Conservation (phyloP, 1,139 yeast species). For the Scheffersomyces parashehatae region DNA sequence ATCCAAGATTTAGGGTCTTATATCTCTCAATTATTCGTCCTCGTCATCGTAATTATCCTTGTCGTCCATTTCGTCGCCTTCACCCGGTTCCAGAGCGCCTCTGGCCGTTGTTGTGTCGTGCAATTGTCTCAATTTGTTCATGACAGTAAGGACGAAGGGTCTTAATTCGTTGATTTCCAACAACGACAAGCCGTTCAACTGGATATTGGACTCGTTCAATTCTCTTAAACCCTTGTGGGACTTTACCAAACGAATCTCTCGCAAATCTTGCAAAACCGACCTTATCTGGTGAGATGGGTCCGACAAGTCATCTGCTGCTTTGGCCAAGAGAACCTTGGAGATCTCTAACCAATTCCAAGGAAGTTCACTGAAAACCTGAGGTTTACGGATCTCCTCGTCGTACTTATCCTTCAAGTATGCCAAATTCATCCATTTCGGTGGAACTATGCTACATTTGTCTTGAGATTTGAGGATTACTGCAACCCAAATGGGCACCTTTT, state of each 20-base stretch:
- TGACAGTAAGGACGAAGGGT: slow-evolving; percentile 75
- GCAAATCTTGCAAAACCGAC: slow-evolving; percentile 73
- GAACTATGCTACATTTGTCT: slow-evolving; percentile 79
- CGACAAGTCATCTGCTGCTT: slow-evolving; percentile 73
- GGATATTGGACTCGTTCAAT: slow-evolving; percentile 80
- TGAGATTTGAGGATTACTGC: slow-evolving; percentile 83
- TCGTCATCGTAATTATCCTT: slow-evolving; percentile 11
- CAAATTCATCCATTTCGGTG: slow-evolving; percentile 83
- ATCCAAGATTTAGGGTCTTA: no score
- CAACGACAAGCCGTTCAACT: slow-evolving; percentile 77
- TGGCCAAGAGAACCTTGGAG: slow-evolving; percentile 63
- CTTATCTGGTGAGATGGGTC: slow-evolving; percentile 67
- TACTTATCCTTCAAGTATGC: slow-evolving; percentile 57
- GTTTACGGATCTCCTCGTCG: slow-evolving; percentile 64
- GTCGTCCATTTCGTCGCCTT: slow-evolving; percentile 17
- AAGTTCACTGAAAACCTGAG: slow-evolving; percentile 63
- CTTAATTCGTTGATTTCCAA: slow-evolving; percentile 87
- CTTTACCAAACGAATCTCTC: slow-evolving; percentile 82
- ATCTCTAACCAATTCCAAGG: slow-evolving; percentile 91
- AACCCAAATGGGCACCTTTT: slow-evolving; percentile 81
- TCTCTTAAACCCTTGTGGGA: slow-evolving; percentile 76
- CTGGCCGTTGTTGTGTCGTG: slow-evolving; percentile 38
- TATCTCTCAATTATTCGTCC: slow-evolving; percentile 5
- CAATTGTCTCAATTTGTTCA: slow-evolving; percentile 69
- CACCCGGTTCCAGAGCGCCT: slow-evolving; percentile 25